Base-by-base conservation (phyloP, 768 basidiomycete genomes). In the Tephrocybe sp. region DNA sequence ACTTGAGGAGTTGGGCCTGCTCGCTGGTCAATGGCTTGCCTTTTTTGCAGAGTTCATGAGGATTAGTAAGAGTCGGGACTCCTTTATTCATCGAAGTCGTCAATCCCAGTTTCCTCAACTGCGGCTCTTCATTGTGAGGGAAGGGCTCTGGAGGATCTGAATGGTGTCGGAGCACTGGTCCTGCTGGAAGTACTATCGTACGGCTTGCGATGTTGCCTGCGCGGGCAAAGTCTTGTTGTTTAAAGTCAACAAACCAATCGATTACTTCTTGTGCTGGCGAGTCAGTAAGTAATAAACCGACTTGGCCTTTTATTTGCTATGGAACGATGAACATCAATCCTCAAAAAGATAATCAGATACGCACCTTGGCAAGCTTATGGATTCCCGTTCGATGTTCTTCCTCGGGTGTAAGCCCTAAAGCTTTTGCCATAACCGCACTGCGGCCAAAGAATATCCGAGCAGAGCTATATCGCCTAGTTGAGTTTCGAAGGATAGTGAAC, bases 71-170 rank as follows among this genome's bases (percentile, higher is more conserved):
- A 6, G 87, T 89, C 4, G 96, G 95, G 0, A 97, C 89, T 48
- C 97, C 97, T 60, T 80, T 83, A 51, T 87, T 82, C 77, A 99
- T 80, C 26, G 76, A 80, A 14, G 95, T 98, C 45, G 83, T 75
- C 30, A 99, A 72, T 7, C 97, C 97, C 32, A 98, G 80, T 67
- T 90, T 91, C 49, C 97, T 84, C 46, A 99, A 77, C 65, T 98
- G 96, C 17, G 95, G 94, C 55, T 99, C 97, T 73, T 98, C 93
- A 61, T 93, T 94, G 68, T 98, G 94, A 33, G 97, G 93, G 68
- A 98, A 95, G 2, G 92, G 88, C 58, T 94, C 87, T 34, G 87
- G 82, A 0, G 87, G 89, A 55, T 89, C 85, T 2, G 88, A 86
- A 64, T 88, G 78, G 38, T 78, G 79, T 55, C 83, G 80, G 85